These are phyloP conservation scores for Globisporangium cystogenes DNA, from an alignment of 352 stramenopile genomes.

Conservation along the genomic window DNA sequence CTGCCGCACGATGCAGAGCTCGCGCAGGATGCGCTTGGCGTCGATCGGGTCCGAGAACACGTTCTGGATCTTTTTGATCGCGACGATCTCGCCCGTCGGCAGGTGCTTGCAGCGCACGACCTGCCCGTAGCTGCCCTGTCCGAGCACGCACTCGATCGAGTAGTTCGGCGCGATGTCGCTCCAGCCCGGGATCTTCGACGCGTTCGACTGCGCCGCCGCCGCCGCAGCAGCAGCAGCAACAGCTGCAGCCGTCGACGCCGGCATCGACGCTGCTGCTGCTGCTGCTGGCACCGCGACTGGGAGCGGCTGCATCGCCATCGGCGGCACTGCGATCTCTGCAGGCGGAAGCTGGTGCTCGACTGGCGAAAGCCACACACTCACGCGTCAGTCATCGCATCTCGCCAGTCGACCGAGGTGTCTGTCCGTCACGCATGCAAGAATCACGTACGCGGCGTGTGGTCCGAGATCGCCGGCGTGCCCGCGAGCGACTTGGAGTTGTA, in stretches of 20 bases:
- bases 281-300: neutral
- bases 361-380: neutral
- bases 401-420: neutral
- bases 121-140: constrained; percentile 82
- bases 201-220: constrained; percentile 39
- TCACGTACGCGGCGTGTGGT: constrained; percentile 44
- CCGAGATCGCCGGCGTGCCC: constrained; percentile 47
- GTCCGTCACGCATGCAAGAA: constrained; percentile 8
- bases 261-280: neutral
- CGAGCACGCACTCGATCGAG: constrained; percentile 81
- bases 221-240: constrained; percentile 6
- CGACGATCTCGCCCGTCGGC: constrained; percentile 83
- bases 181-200: constrained; percentile 73
- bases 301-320: neutral
- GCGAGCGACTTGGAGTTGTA: constrained; percentile 40
- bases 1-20: constrained; percentile 81
- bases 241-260: constrained; percentile 12
- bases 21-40: constrained; percentile 80
- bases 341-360: constrained; percentile 10
- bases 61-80: constrained; percentile 89
- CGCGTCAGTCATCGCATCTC: neutral
- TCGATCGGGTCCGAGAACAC: constrained; percentile 86
- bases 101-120: constrained; percentile 85
- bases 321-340: constrained; percentile 1
- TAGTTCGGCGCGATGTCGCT: constrained; percentile 79